Base-by-base conservation (phyloP, 1,139 yeast species). In the Nakaseomyces kungkrabaensis region DNA sequence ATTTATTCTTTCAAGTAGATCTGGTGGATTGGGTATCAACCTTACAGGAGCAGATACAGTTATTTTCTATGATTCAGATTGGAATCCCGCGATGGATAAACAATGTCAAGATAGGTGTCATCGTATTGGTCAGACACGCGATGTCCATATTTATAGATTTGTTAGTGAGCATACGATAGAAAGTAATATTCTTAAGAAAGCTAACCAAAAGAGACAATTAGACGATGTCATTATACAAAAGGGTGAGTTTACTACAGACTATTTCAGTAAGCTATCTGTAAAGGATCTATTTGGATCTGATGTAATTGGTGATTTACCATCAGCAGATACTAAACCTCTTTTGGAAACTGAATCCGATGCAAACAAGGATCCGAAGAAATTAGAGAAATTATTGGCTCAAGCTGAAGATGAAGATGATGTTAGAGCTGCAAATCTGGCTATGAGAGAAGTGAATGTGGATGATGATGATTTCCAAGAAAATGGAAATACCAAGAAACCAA, bases 71-170 rank as follows among this genome's bases (percentile, higher is more conserved):
- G 99, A 94, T 68, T 89, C 97, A 2, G 99, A 94, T 70, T 94
- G 99, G 99, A 94, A 94, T 65, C 99, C 99, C 2, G 96, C 97
- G 1, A 94, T 94, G 97, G 99, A 94, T 68, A 88, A 89, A 64
- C 99, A 94, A 68, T 94, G 98, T 71, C 98, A 94, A 68, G 99
- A 94, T 70, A 82, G 99, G 67, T 92, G 98, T 71, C 99, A 94
- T 68, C 84, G 99, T 73, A 94, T 94, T 65, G 99, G 99, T 4
- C 99, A 94, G 66, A 88, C 95, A 25, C 77, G 98, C 59, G 98
- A 94, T 65, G 99, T 94, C 37, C 98, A 94, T 65, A 92, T 94
- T 50, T 94, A 94, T 70, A 75, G 99, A 54, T 85, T 94, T 70
- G 97, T 94, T 32, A 86, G 96, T 25, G 98, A 94, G 69, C 89